Percentiles rank a stretch among this genome's conserved stretches.
Evolutionary conservation across 2,329 filamentous ascomycete genomes (phyloP).

Genomic region (Ambrosiella xylebori): DNA sequence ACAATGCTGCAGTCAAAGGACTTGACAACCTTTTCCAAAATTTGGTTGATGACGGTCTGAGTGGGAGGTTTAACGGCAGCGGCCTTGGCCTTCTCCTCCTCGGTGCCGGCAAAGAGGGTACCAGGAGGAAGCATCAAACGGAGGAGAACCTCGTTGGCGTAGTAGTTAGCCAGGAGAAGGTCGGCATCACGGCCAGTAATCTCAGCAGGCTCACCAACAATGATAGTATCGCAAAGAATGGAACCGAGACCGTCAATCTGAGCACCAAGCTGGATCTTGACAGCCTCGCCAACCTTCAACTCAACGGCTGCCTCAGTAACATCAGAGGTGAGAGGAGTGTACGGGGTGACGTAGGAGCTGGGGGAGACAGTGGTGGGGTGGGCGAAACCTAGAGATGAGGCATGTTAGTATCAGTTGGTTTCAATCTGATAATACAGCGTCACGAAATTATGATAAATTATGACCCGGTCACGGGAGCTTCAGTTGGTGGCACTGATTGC

Average conservation of each 20-base stretch:
- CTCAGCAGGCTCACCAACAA: slow-evolving; percentile 49
- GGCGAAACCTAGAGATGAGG: slow-evolving; percentile 46
- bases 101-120: slow-evolving; percentile 60
- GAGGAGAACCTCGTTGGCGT: slow-evolving; percentile 86
- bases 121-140: slow-evolving; percentile 86
- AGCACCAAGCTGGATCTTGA: slow-evolving; percentile 98
- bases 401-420: neutral
- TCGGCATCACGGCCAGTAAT: slow-evolving; percentile 69
- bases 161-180: slow-evolving; percentile 77
- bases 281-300: slow-evolving; percentile 68
- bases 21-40: slow-evolving; percentile 85
- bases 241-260: slow-evolving; percentile 96
- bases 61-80: slow-evolving; percentile 64
- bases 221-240: slow-evolving; percentile 84
- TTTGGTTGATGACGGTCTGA: slow-evolving; percentile 68
- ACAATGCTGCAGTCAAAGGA: slow-evolving; percentile 82
- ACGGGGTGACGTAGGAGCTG: slow-evolving; percentile 84
- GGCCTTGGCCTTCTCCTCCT: slow-evolving; percentile 92
- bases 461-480: neutral
- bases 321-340: slow-evolving; percentile 81
- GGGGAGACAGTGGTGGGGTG: slow-evolving; percentile 94
- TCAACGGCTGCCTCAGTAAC: slow-evolving; percentile 63
- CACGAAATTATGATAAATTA: neutral
- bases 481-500: too few species aligned
- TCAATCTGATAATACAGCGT: neutral